Conservation (phyloP, 202 grass and related monocot species). For the Schoenoplectus tabernaemontani region DNA sequence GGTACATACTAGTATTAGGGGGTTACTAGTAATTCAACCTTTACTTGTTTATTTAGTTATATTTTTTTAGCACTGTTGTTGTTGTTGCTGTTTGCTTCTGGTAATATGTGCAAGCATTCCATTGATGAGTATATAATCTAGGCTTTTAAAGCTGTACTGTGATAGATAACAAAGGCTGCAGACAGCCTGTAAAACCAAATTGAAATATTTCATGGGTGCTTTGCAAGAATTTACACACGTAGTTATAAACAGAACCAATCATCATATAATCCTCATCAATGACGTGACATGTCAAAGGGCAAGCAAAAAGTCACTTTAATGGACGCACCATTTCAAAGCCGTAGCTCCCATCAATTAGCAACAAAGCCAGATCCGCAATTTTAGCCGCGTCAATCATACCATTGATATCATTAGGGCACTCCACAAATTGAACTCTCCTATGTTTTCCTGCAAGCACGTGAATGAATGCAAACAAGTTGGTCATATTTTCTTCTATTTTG, state of each 20-base stretch:
- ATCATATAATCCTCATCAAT: background rate
- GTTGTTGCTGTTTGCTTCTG: background rate
- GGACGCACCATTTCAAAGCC: constrained; percentile 93
- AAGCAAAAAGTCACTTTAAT: constrained; percentile 24
- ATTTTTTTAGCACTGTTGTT: background rate
- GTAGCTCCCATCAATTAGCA: constrained; percentile 94
- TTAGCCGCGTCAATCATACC: constrained; percentile 99
- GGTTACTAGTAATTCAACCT: background rate
- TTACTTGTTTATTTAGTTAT: background rate
- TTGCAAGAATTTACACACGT: background rate
- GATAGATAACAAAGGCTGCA: background rate
- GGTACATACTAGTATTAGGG: no score
- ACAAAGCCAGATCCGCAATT: constrained; percentile 89
- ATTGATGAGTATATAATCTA: background rate
- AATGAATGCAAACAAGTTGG: constrained; percentile 6
- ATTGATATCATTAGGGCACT: constrained; percentile 96
- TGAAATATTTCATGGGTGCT: background rate
- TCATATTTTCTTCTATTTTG: background rate
- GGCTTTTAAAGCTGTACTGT: background rate
- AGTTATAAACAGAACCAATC: background rate
- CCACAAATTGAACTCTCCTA: constrained; percentile 80
- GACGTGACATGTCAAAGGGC: background rate
- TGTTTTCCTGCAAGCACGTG: constrained; percentile 55
- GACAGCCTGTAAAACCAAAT: background rate
- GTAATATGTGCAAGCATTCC: background rate